Base-by-base conservation (phyloP, 768 basidiomycete genomes). In the Tulasnella sp. region DNA sequence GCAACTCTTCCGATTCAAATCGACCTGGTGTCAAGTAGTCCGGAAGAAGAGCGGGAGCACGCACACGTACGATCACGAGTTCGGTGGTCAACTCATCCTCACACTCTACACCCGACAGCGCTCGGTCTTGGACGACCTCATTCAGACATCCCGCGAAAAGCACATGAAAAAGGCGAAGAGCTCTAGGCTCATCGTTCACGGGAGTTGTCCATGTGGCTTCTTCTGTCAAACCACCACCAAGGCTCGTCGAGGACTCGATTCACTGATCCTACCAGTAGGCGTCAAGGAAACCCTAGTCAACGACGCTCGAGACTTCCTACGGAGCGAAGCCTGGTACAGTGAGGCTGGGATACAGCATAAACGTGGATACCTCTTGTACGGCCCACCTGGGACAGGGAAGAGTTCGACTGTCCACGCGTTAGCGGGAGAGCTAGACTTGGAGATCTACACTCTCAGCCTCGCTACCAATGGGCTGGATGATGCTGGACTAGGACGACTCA, bases 361-460 rank as follows among this genome's bases (percentile, higher is more conserved):
- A 5, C 70, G 80, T 22, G 81, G 81, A 0, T 81, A 80, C 61
- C 68, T 82, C 17, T 68, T 82, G 3, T 71, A 79, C 66, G 81
- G 81, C 0, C 78, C 78, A n/a, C 80, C 80, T 19, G 80, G 80
- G 10, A 80, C 78, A 4, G 81, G 80, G 5, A 83, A 81, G 69
- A 81, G 79, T 30, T 63, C 62, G 7, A 80, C 78, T 0, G 79
- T 80, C 17, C 79, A 80, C 56, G 78, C 78, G 12, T 68, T 80
- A 29, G 53, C 60, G 24, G 59, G 46, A 12, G 67, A 68, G 57
- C 64, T 69, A 7, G 56, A 59, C 30, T 60, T 69, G 12, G 66
- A 67, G 15, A 65, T 69, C 50, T 69, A 69, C 60, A 72, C 78
- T 0, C 65, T 83, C n/a, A 79, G 79, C 0, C 70, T 82, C 0